Evolutionary conservation across 495 filamentous ascomycete genomes (phyloP), one percentile per base, ranked within the genome.

Genomic region (Trichoderma asperelloides): DNA sequence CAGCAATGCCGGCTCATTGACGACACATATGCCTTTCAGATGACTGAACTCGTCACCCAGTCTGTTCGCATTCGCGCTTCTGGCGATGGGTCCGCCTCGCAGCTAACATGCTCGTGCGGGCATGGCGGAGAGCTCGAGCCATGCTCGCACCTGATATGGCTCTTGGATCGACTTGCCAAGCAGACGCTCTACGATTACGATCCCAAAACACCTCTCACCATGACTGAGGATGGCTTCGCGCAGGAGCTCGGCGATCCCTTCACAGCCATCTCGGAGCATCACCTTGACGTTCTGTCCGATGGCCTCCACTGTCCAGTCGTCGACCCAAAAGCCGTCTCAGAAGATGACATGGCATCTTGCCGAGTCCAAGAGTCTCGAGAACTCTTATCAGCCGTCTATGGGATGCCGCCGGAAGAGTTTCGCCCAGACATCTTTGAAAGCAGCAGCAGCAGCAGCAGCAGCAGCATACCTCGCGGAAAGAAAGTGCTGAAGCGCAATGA

Each of bases 71-170:
- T 79, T 23, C 78, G 79, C 3, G 69, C 74, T 6, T 70, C 73
- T 9, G 70, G 73, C 57, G 76, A 77, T 62, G 70, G 74, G 13
- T 80, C 77, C 5, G 33, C 33, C 65, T 72, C 77, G 11, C 65
- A 66, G 0, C 78, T 79, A 5, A 74, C 69, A 21, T 82, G 80
- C 70, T 77, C 77, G 33, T 81, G 80, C 64, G 71, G 74, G 13
- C 72, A 74, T 49, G 74, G 72, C 55, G 72, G 71, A 67, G 57
- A 67, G 71, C 28, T 65, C 66, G 30, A 71, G 71, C 49, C 70
- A 68, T 82, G 80, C 72, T 78, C 78, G n/a, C 80, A 82, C 66
- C 71, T 79, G 27, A 72, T 82, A 65, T 82, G 79, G 79, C 74
- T 82, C 27, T 75, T 80, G 60, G 80, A 82, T 72, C 73, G 72